phyloP scores from a whole-genome alignment of 495 filamentous ascomycete species.

The Chlorociboria aeruginascens region DNA sequence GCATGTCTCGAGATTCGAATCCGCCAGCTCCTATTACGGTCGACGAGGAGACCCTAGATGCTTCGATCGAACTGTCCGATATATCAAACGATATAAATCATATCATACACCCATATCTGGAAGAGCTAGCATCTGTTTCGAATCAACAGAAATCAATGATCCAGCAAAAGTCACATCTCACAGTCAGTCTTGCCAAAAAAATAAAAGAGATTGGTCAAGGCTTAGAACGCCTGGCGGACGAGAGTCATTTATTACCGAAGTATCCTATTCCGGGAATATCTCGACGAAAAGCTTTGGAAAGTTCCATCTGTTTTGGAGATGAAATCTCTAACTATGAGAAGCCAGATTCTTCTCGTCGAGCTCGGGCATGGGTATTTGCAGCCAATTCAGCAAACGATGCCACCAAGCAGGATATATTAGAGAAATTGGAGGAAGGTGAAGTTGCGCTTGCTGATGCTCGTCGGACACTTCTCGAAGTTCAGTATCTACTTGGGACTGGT shows the following conservation, averaged over 20 bases:
- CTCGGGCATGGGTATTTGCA: slow-evolving; percentile 38
- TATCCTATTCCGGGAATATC: slow-evolving; percentile 29
- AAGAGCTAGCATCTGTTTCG: slow-evolving; percentile 40
- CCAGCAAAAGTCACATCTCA: slow-evolving; percentile 52
- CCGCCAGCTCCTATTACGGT: not conserved
- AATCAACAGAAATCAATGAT: slow-evolving; percentile 50
- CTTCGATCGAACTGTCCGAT: not conserved
- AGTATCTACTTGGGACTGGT: slow-evolving; percentile 7
- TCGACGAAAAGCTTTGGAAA: not conserved
- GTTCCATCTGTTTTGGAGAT: slow-evolving; percentile 7
- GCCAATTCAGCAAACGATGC: slow-evolving; percentile 27
- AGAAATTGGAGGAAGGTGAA: slow-evolving; percentile 15
- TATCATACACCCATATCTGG: slow-evolving; percentile 35
- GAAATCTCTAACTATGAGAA: slow-evolving; percentile 15
- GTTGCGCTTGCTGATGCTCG: slow-evolving; percentile 2
- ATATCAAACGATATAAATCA: not conserved
- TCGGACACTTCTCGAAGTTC: slow-evolving; percentile 8
- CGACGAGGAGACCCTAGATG: not conserved
- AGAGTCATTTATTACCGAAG: slow-evolving; percentile 55
- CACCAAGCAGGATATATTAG: slow-evolving; percentile 26
- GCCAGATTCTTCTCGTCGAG: slow-evolving; percentile 25
- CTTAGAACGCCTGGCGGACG: slow-evolving; percentile 50
- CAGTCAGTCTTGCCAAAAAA: slow-evolving; percentile 44
- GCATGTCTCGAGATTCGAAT: not conserved
- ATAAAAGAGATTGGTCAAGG: slow-evolving; percentile 42